Conservation (phyloP, 2,329 filamentous ascomycete genomes). For the Colletotrichum agaves region DNA sequence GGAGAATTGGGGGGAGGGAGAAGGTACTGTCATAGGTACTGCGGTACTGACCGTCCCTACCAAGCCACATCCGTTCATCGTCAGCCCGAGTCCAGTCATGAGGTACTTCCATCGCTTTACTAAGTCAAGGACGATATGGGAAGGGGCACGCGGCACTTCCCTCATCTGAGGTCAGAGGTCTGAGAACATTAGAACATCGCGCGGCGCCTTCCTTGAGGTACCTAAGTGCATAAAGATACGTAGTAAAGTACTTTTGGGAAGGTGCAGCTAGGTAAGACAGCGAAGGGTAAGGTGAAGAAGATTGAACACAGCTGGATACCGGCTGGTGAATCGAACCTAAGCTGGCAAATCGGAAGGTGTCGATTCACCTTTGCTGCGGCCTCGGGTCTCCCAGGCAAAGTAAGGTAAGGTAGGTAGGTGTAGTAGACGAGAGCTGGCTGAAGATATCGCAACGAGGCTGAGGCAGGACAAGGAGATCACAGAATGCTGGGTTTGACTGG, state of each 20-base stretch:
- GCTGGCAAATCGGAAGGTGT: background rate
- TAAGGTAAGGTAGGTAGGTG: background rate
- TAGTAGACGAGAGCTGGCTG: background rate
- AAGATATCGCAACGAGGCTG: background rate
- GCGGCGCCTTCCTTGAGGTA: too few species aligned
- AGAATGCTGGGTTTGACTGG: too few species aligned
- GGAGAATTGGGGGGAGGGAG: too few species aligned
- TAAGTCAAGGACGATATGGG: too few species aligned
- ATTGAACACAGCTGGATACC: background rate
- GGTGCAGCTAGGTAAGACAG: background rate
- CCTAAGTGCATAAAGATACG: too few species aligned
- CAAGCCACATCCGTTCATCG: background rate
- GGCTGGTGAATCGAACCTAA: too few species aligned
- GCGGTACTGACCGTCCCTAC: background rate
- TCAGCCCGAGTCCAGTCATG: background rate
- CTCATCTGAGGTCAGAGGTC: background rate
- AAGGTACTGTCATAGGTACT: too few species aligned
- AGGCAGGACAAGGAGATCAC: too few species aligned
- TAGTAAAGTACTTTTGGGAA: too few species aligned
- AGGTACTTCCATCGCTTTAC: background rate
- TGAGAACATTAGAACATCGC: too few species aligned
- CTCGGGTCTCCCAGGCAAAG: background rate
- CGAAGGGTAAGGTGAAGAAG: background rate
- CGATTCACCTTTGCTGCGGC: background rate
- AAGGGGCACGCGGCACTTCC: too few species aligned